Percentiles rank a stretch among this genome's conserved stretches.
Conservation (phyloP, 495 filamentous ascomycete genomes). For the Trichoderma reesei region DNA sequence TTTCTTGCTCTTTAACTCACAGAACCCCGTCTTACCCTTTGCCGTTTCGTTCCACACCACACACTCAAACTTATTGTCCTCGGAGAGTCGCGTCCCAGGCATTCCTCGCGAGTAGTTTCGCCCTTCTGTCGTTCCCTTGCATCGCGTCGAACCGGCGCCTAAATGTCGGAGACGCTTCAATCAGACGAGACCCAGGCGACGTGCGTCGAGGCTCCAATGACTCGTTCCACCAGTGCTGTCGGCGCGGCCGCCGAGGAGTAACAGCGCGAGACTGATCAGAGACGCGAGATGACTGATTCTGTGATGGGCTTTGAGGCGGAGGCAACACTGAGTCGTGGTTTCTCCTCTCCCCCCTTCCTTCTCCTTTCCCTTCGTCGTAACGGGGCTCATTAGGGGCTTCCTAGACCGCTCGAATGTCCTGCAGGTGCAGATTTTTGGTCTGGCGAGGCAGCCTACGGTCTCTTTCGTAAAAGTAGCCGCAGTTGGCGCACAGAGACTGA, state of each 20-base stretch:
- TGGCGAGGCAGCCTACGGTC: slow-evolving; percentile 76
- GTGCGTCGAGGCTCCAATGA: background rate
- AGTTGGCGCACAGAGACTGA: slow-evolving; percentile 89
- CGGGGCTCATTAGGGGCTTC: slow-evolving; percentile 4
- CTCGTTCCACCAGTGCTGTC: background rate
- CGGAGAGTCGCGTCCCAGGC: background rate
- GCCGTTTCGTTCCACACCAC: too few relatives aligned
- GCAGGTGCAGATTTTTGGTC: slow-evolving; percentile 63
- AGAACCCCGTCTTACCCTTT: background rate
- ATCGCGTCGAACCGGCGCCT: background rate
- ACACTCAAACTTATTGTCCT: background rate
- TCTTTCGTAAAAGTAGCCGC: slow-evolving; percentile 79
- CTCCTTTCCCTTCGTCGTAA: background rate
- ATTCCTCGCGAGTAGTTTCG: background rate
- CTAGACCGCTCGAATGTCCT: slow-evolving; percentile 9
- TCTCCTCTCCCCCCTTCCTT: background rate
- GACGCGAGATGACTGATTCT: background rate
- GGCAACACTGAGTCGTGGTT: background rate
- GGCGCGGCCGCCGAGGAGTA: background rate
- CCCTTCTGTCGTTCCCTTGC: background rate
- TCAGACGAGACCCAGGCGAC: background rate
- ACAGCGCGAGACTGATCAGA: background rate
- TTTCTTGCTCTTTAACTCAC: too few relatives aligned
- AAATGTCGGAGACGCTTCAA: background rate
- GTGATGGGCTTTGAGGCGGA: background rate